Percentiles rank a stretch among this genome's conserved stretches.
Evolutionary conservation across 1,139 yeast species (phyloP).

Genomic region (Protomyces inouyei): DNA sequence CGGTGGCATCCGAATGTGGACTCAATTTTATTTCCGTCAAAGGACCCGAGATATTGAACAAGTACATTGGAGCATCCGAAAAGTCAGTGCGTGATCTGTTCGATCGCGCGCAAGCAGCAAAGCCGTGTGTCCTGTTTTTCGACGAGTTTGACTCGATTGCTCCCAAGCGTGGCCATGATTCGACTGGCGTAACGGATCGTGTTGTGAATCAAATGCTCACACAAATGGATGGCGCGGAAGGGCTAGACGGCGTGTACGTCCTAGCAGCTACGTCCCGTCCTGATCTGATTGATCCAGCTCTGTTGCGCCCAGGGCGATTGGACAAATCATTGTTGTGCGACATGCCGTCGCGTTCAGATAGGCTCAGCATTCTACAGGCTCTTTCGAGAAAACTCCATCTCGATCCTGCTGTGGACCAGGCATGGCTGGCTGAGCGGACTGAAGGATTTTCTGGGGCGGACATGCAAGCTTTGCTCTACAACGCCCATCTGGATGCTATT

Average conservation of each 20-base stretch:
- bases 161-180: constrained; percentile 94
- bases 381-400: constrained; percentile 46
- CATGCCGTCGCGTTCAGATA: constrained; percentile 66
- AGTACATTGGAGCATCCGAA: constrained; percentile 96
- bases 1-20: constrained; percentile 92
- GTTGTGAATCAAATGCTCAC: constrained; percentile 96
- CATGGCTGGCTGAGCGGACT: constrained; percentile 55
- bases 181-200: constrained; percentile 96
- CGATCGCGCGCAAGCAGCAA: constrained; percentile 89
- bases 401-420: constrained; percentile 50
- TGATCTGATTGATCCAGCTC: constrained; percentile 78
- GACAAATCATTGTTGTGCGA: constrained; percentile 90
- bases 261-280: constrained; percentile 86
- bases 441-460: constrained; percentile 93
- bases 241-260: constrained; percentile 92
- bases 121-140: constrained; percentile 88
- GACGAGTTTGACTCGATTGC: constrained; percentile 98
- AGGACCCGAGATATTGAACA: constrained; percentile 93
- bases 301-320: constrained; percentile 89
- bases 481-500: constrained; percentile 86
- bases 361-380: constrained; percentile 66
- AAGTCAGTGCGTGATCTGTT: constrained; percentile 89
- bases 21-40: constrained; percentile 87
- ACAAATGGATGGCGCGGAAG: constrained; percentile 99
- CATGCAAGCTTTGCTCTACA: constrained; percentile 84